Base-by-base conservation (phyloP, 139 green algal genomes). In the Helicosporidium sp. region DNA sequence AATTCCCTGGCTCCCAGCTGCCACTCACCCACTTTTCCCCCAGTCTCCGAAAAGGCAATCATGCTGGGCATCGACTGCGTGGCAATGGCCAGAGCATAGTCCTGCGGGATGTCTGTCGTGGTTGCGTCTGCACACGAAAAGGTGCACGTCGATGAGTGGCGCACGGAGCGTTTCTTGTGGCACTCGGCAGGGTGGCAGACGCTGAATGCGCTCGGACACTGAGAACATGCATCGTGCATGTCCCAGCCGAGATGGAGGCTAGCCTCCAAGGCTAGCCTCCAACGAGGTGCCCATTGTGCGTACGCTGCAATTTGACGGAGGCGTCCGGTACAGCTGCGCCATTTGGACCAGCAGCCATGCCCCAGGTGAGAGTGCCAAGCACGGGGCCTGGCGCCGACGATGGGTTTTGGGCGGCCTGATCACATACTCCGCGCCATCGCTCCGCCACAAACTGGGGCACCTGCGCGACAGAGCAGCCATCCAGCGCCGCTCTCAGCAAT, bases 401-500 rank as follows among this genome's bases (percentile, higher is more conserved):
- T n/a, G n/a, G n/a, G n/a, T n/a, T n/a, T n/a, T n/a, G n/a, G n/a
- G n/a, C n/a, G n/a, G n/a, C n/a, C n/a, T n/a, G n/a, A n/a, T n/a
- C n/a, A n/a, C 57, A 64, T 8, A 58, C 61, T 18, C 25, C 29
- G 20, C 54, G 43, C 66, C 66, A 75, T 4, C 58, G 51, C 37
- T 75, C 48, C 6, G 66, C 64, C 33, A 75, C 49, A 40, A 71
- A 74, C 19, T 53, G 42, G 10, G 66, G 66, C 26, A 75, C 66
- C 62, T 73, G 56, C 2, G n/a, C n/a, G n/a, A n/a, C n/a, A n/a
- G n/a, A n/a, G n/a, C n/a, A n/a, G n/a, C n/a, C n/a, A n/a, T n/a
- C n/a, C n/a, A n/a, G n/a, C n/a, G n/a, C n/a, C n/a, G n/a, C n/a
- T n/a, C n/a, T n/a, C n/a, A n/a, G n/a, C n/a, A n/a, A n/a, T n/a